Evolutionary conservation across 2,329 filamentous ascomycete species (phyloP).

Genomic region (Tolypocladium guangdongense): DNA sequence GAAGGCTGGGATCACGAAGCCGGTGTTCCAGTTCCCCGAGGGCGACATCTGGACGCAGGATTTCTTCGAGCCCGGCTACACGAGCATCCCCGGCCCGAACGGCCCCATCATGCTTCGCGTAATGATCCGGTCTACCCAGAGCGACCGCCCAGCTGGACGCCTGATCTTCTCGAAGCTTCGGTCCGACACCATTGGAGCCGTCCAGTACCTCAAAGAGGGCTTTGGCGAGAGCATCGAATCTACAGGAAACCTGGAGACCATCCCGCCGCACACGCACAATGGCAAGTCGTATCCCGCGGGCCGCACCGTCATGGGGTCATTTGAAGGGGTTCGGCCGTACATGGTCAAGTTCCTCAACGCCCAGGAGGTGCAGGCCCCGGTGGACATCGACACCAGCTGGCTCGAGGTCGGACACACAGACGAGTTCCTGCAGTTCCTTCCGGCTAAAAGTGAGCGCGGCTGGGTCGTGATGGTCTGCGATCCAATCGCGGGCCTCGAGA

Average conservation of each 20-base stretch:
- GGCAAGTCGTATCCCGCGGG: slow-evolving; percentile 11
- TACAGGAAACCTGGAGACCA: slow-evolving; percentile 25
- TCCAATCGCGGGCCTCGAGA: slow-evolving; percentile 11
- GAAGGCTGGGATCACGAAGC: slow-evolving; percentile 7
- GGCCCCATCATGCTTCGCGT: slow-evolving; percentile 20
- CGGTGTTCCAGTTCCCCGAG: slow-evolving; percentile 11
- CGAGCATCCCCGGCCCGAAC: slow-evolving; percentile 25
- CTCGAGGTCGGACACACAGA: slow-evolving; percentile 15
- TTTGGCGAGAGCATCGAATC: slow-evolving; percentile 10
- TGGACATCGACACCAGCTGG: slow-evolving; percentile 19
- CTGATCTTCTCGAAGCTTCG: slow-evolving; percentile 22
- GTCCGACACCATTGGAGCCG: slow-evolving; percentile 16
- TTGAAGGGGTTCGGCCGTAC: slow-evolving; percentile 1
- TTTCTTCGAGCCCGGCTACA: slow-evolving; percentile 26
- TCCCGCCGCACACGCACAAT: slow-evolving; percentile 18
- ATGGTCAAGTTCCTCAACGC: slow-evolving; percentile 17
- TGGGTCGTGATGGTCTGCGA: slow-evolving; percentile 14
- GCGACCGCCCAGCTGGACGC: slow-evolving; percentile 17
- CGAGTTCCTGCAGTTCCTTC: slow-evolving; percentile 18
- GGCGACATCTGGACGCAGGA: slow-evolving; percentile 28
- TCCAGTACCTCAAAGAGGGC: slow-evolving; percentile 12
- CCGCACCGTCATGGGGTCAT: slow-evolving; percentile 10
- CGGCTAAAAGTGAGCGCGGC: slow-evolving; percentile 11
- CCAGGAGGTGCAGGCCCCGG: slow-evolving; percentile 22
- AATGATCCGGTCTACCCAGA: slow-evolving; percentile 17